Base-by-base conservation (phyloP, 257 asterid species). In the Capsicum baccatum region DNA sequence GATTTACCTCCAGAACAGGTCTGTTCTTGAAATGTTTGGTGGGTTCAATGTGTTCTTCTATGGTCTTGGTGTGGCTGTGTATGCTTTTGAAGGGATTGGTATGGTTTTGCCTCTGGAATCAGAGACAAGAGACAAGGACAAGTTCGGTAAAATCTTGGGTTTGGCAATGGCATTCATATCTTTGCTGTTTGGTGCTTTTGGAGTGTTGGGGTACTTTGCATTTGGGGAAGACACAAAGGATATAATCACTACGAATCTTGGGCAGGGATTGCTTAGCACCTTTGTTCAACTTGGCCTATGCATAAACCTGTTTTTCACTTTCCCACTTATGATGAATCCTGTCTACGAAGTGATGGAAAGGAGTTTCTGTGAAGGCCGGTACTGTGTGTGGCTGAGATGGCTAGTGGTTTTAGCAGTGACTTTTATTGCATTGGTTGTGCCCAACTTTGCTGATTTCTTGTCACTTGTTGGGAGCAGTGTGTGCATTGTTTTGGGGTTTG, bases 251-350 rank as follows among this genome's bases (percentile, higher is more conserved):
- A 92, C 96, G 15, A 95, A 95, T 89, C 91, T 95, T 89, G 98
- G 97, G 13, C 89, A 73, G 55, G 98, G 98, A 12, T 2, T 89
- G 59, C 6, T 95, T 82, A 94, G 97, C 78, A 89, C 85, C 9
- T 10, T 93, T 56, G 97, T 95, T 33, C 98, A 94, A 88, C 57
- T 94, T 12, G 97, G 97, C 9, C 90, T 95, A 13, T 87, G 92
- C 60, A 82, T 94, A 6, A 95, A 95, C 84, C 84, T 94, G 68
- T 95, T 95, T 90, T 88, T 94, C 35, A 88, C 97, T 1, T 92
- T 94, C 59, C 98, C 99, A 0, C 69, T 91, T 88, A 94, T 95
- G 99, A 95, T 95, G 98, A 92, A 95, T 84, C 98, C 99, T 0
- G 98, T 95, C 33, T 94, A 91, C 79, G 99, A 95, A 80, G 96